Evolutionary conservation across 345 rosid species (phyloP).

Genomic region (Punica granatum): DNA sequence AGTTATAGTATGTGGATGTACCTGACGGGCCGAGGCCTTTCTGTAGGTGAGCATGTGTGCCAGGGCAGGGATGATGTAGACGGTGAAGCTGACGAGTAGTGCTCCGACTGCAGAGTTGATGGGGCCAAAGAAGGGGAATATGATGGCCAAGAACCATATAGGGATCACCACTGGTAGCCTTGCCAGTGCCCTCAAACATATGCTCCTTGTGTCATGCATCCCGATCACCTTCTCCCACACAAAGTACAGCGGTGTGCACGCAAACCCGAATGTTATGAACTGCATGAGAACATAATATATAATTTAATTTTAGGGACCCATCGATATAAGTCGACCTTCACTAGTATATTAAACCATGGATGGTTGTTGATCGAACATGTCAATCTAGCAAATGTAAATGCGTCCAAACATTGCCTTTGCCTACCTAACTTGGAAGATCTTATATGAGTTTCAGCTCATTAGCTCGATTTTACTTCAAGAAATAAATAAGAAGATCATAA

Average conservation of each 20-base stretch:
- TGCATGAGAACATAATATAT: constrained; percentile 16
- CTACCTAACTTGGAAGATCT: too few relatives aligned
- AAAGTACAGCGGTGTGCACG: constrained; percentile 95
- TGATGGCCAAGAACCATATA: constrained; percentile 94
- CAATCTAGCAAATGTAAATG: too few relatives aligned
- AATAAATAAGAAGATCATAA: background rate
- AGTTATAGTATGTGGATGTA: constrained; percentile 20
- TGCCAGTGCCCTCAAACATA: constrained; percentile 78
- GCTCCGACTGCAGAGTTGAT: constrained; percentile 98
- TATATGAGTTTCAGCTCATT: too few relatives aligned
- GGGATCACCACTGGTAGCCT: constrained; percentile 94
- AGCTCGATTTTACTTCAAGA: background rate
- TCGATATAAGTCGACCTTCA: too few relatives aligned
- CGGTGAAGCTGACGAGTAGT: constrained; percentile 96
- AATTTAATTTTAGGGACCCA: background rate
- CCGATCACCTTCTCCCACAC: constrained; percentile 99
- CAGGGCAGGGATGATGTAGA: constrained; percentile 81
- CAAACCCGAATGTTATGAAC: constrained; percentile 98
- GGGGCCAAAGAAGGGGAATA: constrained; percentile 98
- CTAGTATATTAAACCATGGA: too few relatives aligned
- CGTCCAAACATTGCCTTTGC: too few relatives aligned
- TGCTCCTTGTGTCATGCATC: constrained; percentile 91
- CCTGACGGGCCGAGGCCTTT: constrained; percentile 92
- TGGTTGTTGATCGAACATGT: too few relatives aligned
- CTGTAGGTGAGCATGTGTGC: constrained; percentile 99